Base-by-base conservation (phyloP, 2,329 filamentous ascomycete genomes). In the Huntiella abstrusa region DNA sequence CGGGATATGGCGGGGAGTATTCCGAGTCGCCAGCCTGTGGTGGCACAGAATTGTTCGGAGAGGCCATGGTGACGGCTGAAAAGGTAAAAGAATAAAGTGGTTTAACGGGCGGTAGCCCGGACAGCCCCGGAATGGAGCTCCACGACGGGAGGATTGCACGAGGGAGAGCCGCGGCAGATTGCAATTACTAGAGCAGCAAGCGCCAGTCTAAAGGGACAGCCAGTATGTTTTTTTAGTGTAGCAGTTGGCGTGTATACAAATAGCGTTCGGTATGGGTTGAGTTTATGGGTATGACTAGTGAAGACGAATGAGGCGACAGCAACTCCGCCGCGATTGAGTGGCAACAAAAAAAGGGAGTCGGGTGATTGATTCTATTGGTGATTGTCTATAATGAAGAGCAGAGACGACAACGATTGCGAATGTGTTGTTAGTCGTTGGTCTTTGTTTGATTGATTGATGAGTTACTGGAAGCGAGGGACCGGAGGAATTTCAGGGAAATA, bases 81-180 rank as follows among this genome's bases (percentile, higher is more conserved):
- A 46, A 49, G 33, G 43, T 41, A 45, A 22, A 40, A 40, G 13
- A 15, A 38, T 40, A 40, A 12, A 16, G 37, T 40, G 45, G 34
- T 43, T 47, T 50, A 50, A 40, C 48, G 48, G 48, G 48, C 48
- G 45, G 38, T 47, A 35, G 45, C 48, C 48, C 48, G 48, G 32
- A 50, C 45, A 50, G 48, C 48, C 45, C 48, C 45, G 48, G 44
- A 50, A 47, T 50, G 44, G 44, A 47, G 45, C 44, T 45, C 48
- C 48, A 50, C 41, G 12, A 44, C 48, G 41, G 45, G 43, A 45
- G 44, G 48, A 50, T 50, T 50, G 48, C 33, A 43, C 11, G 45
- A 50, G 44, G 48, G 48, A 50, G 44, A 36, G 48, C 13, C 37
- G 38, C 33, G 39, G 32, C 37, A 37, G 32, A n/a, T 15, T 40